These are phyloP conservation scores for Kodamaea jinghongensis DNA, from an alignment of 805 yeast genomes.

Conservation along the genomic window DNA sequence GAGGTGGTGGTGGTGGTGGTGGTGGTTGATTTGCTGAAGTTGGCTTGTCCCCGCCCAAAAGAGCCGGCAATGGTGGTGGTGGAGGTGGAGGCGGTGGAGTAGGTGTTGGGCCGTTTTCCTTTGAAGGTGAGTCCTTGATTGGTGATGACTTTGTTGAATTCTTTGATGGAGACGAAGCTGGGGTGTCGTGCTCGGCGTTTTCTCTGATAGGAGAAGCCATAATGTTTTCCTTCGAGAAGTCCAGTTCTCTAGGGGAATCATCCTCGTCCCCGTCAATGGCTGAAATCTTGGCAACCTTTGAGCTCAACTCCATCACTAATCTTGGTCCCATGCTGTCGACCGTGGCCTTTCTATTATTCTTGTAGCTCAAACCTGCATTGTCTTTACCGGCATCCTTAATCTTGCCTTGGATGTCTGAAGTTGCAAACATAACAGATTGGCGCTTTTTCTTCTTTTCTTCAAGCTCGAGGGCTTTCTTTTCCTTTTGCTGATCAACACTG, in stretches of 20 bases:
- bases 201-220: not conserved
- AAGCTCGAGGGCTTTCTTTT: conserved; percentile 1
- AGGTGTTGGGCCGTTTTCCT: conserved; percentile 4
- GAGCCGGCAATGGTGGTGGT: conserved; percentile 20
- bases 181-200: not conserved
- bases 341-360: conserved; percentile 29
- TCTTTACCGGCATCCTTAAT: conserved; percentile 20
- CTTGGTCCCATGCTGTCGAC: conserved; percentile 45
- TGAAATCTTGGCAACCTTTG: conserved; percentile 45
- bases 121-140: too few species aligned
- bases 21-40: conserved; percentile 19
- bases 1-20: conserved; percentile 24
- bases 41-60: conserved; percentile 8
- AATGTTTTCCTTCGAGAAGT: conserved; percentile 1
- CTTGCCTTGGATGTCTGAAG: conserved; percentile 46
- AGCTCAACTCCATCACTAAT: conserved; percentile 52
- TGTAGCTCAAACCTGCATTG: conserved; percentile 23
- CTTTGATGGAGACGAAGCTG: not conserved
- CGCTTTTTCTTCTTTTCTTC: conserved; percentile 10
- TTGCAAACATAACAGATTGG: conserved; percentile 21
- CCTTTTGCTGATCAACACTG: conserved; percentile 16
- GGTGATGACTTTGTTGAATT: conserved; percentile 4
- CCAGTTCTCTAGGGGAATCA: not conserved
- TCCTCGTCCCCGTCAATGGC: conserved; percentile 26
- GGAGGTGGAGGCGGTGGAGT: conserved; percentile 27